These are phyloP conservation scores for Phyllosticta capitalensis DNA, from an alignment of 2,329 filamentous ascomycete species.

Conservation along the genomic window DNA sequence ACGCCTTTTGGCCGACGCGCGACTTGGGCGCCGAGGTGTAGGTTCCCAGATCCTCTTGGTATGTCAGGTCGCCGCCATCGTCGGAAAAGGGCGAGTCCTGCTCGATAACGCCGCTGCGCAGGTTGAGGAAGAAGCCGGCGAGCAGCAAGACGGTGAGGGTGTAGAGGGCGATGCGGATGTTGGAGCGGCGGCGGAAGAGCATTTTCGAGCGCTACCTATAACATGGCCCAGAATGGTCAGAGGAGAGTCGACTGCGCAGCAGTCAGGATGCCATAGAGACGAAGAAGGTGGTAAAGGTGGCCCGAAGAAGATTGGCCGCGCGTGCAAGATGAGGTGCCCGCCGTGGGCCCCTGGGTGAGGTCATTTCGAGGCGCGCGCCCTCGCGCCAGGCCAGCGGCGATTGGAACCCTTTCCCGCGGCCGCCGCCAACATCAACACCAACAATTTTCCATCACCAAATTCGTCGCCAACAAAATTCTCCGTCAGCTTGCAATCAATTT, in stretches of 20 bases:
- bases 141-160: constrained; percentile 6
- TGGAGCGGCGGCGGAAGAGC: constrained; percentile 7
- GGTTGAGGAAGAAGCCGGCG: constrained; percentile 10
- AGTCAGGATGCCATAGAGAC: not conserved
- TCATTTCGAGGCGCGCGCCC: not conserved
- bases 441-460: not conserved
- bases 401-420: not conserved
- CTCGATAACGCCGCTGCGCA: not conserved
- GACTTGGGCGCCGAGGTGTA: not conserved
- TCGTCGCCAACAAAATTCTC: not conserved
- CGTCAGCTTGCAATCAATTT: not conserved
- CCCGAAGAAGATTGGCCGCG: not conserved
- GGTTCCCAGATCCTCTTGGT: constrained; percentile 7
- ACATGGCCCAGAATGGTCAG: constrained; percentile 1
- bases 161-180: constrained; percentile 10
- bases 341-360: not conserved
- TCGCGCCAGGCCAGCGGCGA: no score
- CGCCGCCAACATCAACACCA: not conserved
- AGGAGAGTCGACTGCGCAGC: not conserved
- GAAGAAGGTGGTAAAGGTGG: not conserved
- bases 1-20: constrained; percentile 15
- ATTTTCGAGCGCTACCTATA: not conserved
- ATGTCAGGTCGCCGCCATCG: constrained; percentile 2
- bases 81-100: not conserved
- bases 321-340: not conserved